phyloP scores from a whole-genome alignment of 2,329 filamentous ascomycete species.

The Diplodia sapinea region DNA sequence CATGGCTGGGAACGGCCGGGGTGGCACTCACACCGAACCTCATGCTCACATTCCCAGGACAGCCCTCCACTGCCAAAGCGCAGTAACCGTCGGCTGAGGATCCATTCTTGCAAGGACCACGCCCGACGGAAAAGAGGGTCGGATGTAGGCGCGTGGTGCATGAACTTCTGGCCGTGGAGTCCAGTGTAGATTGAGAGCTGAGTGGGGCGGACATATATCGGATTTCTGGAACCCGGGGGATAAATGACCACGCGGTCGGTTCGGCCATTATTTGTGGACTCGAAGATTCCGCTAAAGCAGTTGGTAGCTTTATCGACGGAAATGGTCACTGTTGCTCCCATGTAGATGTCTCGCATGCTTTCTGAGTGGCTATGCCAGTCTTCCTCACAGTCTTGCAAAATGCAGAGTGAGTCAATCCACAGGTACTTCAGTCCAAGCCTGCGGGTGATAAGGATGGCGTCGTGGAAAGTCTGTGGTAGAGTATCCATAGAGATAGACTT shows the following conservation, averaged over 20 bases:
- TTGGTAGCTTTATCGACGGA: background rate
- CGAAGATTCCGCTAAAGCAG: background rate
- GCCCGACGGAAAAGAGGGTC: constrained; percentile 5
- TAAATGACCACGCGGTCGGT: background rate
- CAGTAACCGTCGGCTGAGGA: background rate
- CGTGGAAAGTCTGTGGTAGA: constrained; percentile 25
- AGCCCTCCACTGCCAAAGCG: constrained; percentile 8
- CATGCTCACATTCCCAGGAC: constrained; percentile 8
- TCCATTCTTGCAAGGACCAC: constrained; percentile 10
- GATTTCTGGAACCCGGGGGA: background rate
- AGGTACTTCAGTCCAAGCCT: constrained; percentile 28
- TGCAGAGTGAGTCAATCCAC: constrained; percentile 35
- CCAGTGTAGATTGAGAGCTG: constrained; percentile 4
- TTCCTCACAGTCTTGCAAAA: constrained; percentile 32
- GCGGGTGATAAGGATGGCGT: constrained; percentile 29
- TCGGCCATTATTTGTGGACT: background rate
- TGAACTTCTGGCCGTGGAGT: background rate
- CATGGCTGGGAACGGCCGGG: constrained; percentile 7
- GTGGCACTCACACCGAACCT: constrained; percentile 13
- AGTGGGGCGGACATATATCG: background rate
- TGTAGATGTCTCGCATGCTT: constrained; percentile 20
- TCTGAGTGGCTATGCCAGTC: constrained; percentile 27
- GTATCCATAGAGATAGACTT: background rate
- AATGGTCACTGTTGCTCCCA: constrained; percentile 6
- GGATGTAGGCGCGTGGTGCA: background rate